Evolutionary conservation across 257 asterid species (phyloP), one percentile per base, ranked within the genome.

Genomic region (Ehretia macrophylla): DNA sequence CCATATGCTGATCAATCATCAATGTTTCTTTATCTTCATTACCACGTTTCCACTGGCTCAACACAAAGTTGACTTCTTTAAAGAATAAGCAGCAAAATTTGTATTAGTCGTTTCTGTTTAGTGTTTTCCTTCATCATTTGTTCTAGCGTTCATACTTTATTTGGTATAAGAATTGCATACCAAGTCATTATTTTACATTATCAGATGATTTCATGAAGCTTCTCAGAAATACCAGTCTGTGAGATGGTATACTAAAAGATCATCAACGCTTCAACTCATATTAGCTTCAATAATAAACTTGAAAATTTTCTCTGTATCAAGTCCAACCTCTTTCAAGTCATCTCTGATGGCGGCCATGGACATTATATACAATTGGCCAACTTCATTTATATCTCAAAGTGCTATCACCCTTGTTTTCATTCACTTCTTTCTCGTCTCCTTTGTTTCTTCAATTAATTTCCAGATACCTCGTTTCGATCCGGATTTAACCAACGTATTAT

Each of bases 391-490:
- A 32, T 2, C 51, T 51, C 32, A n/a, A 5, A 50, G 5, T 13
- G 17, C 32, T 27, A 9, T 17, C 10, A 0, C 62, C 32, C 14
- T 37, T n/a, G 38, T 68, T 47, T 48, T 68, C 22, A 45, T 62
- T 53, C 14, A 22, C 16, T 22, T 32, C 23, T 50, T 60, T 5
- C 16, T 70, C 35, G 6, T 63, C 39, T 62, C 64, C 14, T 38
- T 52, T 10, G 60, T 22, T 14, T 10, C 57, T 32, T 64, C 81
- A 16, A 32, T 68, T 14, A 42, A 39, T 44, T 72, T 76, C 48
- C 48, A 68, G 14, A 39, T 60, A 13, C 6, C 59, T 1, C 58
- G 70, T 39, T 76, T 76, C 27, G 39, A 51, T 20, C 69, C 75
- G 2, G 68, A 68, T 39, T 17, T n/a, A 10, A 42, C 59, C 42